These are phyloP conservation scores for Russula lepida DNA, from an alignment of 768 basidiomycete genomes.

Conservation along the genomic window DNA sequence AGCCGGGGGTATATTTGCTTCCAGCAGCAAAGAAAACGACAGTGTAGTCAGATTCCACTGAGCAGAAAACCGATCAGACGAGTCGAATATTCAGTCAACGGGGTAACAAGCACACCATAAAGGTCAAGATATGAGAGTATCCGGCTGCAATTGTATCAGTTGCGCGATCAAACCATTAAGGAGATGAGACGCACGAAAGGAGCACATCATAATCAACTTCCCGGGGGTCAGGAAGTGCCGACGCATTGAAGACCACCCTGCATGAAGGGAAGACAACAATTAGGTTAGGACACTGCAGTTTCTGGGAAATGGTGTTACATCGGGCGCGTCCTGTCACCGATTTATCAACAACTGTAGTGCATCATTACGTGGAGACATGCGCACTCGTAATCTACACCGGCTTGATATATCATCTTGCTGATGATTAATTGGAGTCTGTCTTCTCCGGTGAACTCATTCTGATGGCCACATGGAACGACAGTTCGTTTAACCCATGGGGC, in stretches of 20 bases:
- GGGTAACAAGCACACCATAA: constrained; percentile 45
- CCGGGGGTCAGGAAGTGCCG: constrained; percentile 72
- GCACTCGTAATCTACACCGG: constrained; percentile 85
- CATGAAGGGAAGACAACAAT: background rate
- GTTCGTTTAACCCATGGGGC: constrained; percentile 44
- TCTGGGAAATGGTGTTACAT: constrained; percentile 41
- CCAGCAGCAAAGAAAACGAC: constrained; percentile 84
- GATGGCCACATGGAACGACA: constrained; percentile 23
- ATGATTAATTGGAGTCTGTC: constrained; percentile 58
- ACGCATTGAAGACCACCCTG: constrained; percentile 79
- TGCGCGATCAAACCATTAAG: constrained; percentile 16
- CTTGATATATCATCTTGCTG: constrained; percentile 72
- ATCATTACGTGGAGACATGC: constrained; percentile 24
- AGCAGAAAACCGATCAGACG: background rate
- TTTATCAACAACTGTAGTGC: constrained; percentile 11
- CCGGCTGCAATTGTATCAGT: constrained; percentile 37
- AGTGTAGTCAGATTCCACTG: constrained; percentile 85
- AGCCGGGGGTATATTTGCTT: constrained; percentile 60
- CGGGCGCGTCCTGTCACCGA: constrained; percentile 59
- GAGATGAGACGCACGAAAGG: constrained; percentile 40
- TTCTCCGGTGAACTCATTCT: constrained; percentile 22
- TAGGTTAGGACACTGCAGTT: background rate
- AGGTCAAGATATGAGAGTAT: constrained; percentile 74
- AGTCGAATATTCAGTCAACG: background rate
- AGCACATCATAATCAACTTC: constrained; percentile 71